Conservation (phyloP, 2,329 filamentous ascomycete species). For the Periconia digitata region DNA sequence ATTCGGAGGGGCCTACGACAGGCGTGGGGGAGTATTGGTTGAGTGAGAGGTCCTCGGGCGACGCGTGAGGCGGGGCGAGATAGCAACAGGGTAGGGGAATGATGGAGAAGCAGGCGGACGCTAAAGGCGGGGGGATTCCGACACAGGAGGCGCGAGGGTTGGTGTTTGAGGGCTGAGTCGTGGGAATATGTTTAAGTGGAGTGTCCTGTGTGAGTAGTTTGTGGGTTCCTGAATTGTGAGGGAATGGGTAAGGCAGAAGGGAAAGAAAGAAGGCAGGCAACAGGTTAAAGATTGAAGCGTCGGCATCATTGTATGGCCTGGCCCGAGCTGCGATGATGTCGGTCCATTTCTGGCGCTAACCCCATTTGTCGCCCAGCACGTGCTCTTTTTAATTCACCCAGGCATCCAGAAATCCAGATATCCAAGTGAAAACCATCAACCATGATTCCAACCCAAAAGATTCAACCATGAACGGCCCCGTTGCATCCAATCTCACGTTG, state of each 20-base stretch:
- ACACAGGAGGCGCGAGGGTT: neutral
- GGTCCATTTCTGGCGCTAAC: constrained; percentile 8
- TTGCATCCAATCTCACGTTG: constrained; percentile 57
- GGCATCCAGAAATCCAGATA: no score
- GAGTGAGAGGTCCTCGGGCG: neutral
- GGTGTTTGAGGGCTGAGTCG: neutral
- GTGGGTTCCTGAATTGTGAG: neutral
- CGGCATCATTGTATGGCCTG: neutral
- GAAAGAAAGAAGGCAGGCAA: neutral
- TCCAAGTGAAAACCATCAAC: no score
- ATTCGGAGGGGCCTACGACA: neutral
- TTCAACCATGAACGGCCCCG: constrained; percentile 49
- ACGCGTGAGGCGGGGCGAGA: constrained; percentile 5
- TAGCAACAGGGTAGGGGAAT: neutral
- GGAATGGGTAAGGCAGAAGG: neutral
- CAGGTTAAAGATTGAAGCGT: neutral
- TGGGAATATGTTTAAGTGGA: no score
- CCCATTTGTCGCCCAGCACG: neutral
- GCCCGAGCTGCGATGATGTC: constrained; percentile 13
- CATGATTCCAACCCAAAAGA: neutral
- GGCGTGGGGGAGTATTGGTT: neutral
- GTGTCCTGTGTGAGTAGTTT: neutral
- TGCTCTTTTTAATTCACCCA: constrained; percentile 9
- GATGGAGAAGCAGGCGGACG: neutral
- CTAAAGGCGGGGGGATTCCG: neutral